Conservation (phyloP, 345 rosid species). For the Ricinus communis region DNA sequence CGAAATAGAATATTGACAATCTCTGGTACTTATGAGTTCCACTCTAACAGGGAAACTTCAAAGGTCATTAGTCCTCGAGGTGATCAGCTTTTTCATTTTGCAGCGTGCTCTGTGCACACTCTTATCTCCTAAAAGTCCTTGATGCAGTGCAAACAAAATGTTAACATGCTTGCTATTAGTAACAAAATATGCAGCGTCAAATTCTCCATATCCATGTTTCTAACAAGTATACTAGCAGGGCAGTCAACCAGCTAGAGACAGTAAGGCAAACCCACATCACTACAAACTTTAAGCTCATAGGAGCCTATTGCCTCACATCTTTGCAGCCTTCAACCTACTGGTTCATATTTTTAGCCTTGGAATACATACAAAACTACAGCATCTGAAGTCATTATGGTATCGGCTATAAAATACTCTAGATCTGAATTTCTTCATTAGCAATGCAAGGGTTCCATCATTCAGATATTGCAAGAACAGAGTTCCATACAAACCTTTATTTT, state of each 20-base stretch:
- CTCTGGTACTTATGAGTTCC: too few species aligned
- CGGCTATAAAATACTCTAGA: not conserved
- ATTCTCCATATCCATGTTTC: not conserved
- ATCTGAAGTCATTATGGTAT: not conserved
- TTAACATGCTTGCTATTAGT: not conserved
- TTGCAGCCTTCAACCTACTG: not conserved
- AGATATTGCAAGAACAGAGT: constrained; percentile 8
- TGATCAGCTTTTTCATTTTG: not conserved
- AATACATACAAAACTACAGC: not conserved
- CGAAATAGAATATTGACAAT: too few species aligned
- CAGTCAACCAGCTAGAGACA: not conserved
- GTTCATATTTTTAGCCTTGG: not conserved
- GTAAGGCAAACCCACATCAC: too few species aligned
- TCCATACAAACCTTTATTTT: constrained; percentile 71
- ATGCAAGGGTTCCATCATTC: not conserved
- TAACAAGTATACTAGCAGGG: not conserved
- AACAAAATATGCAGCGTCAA: not conserved
- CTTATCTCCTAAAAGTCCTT: not conserved
- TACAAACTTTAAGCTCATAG: not conserved
- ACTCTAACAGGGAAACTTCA: too few species aligned
- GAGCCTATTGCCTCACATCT: not conserved
- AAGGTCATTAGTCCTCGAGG: not conserved
- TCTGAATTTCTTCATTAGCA: not conserved
- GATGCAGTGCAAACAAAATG: not conserved
- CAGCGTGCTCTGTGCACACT: not conserved